Percentiles rank a stretch among this genome's conserved stretches.
Conservation (phyloP, 1,284 basidiomycete species). For the Puccinia horiana region DNA sequence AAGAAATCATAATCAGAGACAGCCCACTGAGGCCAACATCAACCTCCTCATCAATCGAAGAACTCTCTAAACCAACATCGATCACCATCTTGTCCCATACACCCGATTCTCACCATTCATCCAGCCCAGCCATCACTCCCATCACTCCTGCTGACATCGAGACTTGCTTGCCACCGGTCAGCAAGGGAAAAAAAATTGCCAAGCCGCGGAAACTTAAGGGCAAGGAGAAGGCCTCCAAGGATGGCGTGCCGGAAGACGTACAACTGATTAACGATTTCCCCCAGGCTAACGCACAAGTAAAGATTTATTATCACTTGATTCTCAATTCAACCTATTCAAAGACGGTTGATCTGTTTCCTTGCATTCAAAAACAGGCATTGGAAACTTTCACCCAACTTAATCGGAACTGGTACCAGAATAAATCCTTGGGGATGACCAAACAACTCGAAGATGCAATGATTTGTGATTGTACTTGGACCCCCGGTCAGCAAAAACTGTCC, state of each 20-base stretch:
- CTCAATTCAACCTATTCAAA: background rate
- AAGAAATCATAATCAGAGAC: too few relatives aligned
- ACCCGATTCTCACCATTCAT: background rate
- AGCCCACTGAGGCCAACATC: too few relatives aligned
- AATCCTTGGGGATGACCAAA: conserved; percentile 78
- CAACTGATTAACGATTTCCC: conserved; percentile 31
- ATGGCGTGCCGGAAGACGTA: background rate
- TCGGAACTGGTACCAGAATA: conserved; percentile 83
- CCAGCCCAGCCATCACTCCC: conserved; percentile 8
- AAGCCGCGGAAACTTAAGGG: conserved; percentile 19
- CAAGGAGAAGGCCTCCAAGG: conserved; percentile 17
- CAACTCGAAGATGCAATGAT: conserved; percentile 88
- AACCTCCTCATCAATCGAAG: too few relatives aligned
- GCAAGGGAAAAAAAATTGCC: background rate
- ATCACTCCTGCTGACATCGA: background rate
- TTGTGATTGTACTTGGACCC: conserved; percentile 82
- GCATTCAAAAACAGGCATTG: conserved; percentile 62
- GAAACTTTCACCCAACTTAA: conserved; percentile 73
- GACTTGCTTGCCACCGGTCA: background rate
- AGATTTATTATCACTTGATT: background rate
- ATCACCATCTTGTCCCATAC: conserved; percentile 17
- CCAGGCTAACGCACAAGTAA: conserved; percentile 16
- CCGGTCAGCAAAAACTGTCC: conserved; percentile 66
- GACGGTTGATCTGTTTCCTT: background rate
- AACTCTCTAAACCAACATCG: background rate